Evolutionary conservation across 768 basidiomycete genomes (phyloP), one percentile per base, ranked within the genome.

Genomic region (Megacollybia marginata): DNA sequence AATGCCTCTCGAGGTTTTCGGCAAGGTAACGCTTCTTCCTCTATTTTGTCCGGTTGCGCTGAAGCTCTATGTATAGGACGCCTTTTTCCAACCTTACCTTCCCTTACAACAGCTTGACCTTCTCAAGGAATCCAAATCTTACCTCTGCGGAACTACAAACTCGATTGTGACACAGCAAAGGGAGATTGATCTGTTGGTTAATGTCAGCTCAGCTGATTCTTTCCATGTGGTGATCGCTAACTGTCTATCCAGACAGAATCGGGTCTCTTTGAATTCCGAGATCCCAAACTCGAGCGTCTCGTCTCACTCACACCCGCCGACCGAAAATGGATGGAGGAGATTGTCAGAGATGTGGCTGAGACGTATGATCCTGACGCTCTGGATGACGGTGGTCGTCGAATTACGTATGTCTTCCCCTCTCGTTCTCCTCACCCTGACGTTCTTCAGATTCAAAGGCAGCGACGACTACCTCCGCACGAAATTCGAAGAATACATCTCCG

Each of bases 41-140:
- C 53, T 18, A 47, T 49, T 28, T 31, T 20, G n/a, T 16, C 54
- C 50, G 34, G 49, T 35, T 48, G 20, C 19, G 11, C 12, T 28
- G 23, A 28, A 28, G 23, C 2, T 3, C 23, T 28, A 28, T 28
- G 23, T 28, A 42, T 55, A 92, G 85, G 89, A 92, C 56, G 79
- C 92, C 4, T 94, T 98, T 70, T 99, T 99, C 69, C 96, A 99
- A 63, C 96, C 96, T 2, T 99, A 98, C 63, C 71, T 98, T 11
- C 95, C 96, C 0, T 66, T 99, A 2, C 96, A 99, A 64, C 94
- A 99, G 66, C 71, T 96, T 6, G 94, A 97, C 53, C 81, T 92
- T 67, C 67, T 96, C 31, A 83, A 78, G 58, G 80, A 84, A 31
- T 86, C 88, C 7, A 71, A 76, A 34, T 85, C 85, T 55, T 99